Conservation (phyloP, 495 filamentous ascomycete species). For the Penicillium alfredii region DNA sequence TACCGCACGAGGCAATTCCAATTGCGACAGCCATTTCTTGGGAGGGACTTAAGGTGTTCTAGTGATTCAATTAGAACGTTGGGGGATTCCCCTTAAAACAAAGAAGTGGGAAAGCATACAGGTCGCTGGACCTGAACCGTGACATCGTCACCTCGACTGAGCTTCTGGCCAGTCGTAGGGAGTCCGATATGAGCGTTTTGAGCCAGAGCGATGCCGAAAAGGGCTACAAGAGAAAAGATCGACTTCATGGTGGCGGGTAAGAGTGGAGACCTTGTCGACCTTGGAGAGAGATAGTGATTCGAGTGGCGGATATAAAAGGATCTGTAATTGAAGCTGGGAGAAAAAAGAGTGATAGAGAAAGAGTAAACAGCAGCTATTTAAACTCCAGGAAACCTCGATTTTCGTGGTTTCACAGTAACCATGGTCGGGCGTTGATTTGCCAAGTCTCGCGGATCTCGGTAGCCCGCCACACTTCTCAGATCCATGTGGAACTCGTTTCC, state of each 20-base stretch:
- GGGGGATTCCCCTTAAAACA: not conserved
- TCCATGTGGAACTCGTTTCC: too few species aligned
- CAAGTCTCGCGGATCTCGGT: too few species aligned
- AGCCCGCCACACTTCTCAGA: too few species aligned
- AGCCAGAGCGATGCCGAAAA: slow-evolving; percentile 47
- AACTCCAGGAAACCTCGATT: too few species aligned
- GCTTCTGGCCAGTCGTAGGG: slow-evolving; percentile 32
- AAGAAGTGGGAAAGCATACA: slow-evolving; percentile 14
- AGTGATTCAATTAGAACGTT: not conserved
- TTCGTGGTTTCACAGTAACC: too few species aligned
- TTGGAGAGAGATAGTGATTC: too few species aligned
- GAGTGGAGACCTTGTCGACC: too few species aligned
- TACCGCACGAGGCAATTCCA: slow-evolving; percentile 25
- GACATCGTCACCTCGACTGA: slow-evolving; percentile 17
- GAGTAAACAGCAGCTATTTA: too few species aligned
- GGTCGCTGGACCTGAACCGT: slow-evolving; percentile 31
- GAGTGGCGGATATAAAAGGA: too few species aligned
- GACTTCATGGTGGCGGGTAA: slow-evolving; percentile 23
- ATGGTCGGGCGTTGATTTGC: too few species aligned
- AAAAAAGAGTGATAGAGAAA: too few species aligned
- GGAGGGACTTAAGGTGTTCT: slow-evolving; percentile 29
- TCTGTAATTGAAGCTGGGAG: too few species aligned
- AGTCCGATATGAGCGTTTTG: slow-evolving; percentile 63
- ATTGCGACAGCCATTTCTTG: slow-evolving; percentile 30
- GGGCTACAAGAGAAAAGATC: slow-evolving; percentile 16